phyloP scores from a whole-genome alignment of 208 protist species.

The Crithidia acanthocephali region DNA sequence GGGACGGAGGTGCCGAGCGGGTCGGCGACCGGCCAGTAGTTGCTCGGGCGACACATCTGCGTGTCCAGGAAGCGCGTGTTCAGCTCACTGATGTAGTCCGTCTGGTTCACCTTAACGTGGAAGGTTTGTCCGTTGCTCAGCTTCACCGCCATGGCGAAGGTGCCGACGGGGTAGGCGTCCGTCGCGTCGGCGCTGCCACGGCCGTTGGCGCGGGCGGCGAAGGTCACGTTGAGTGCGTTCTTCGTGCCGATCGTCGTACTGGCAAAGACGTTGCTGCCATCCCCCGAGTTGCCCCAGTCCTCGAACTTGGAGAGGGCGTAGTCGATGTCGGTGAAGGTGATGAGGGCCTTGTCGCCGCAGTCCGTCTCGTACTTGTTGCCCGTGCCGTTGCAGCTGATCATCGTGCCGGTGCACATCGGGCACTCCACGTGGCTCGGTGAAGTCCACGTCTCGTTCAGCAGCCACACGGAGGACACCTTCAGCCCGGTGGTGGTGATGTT shows the following conservation, averaged over 20 bases:
- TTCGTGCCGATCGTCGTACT: conserved; percentile 39
- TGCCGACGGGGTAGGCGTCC: conserved; percentile 49
- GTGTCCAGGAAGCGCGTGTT: conserved; percentile 55
- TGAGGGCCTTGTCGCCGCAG: conserved; percentile 53
- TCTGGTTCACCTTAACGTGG: conserved; percentile 68
- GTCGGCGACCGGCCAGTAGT: conserved; percentile 86
- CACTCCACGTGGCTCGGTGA: conserved; percentile 56
- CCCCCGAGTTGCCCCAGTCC: conserved; percentile 5
- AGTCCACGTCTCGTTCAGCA: conserved; percentile 67
- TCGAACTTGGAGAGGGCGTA: conserved; percentile 34
- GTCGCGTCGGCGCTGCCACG: conserved; percentile 36
- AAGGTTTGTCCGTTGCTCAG: conserved; percentile 50
- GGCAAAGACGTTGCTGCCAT: conserved; percentile 37
- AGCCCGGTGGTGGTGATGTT: conserved; percentile 32
- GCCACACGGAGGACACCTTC: conserved; percentile 27
- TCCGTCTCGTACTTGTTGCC: conserved; percentile 56
- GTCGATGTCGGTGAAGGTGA: conserved; percentile 56
- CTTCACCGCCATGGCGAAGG: conserved; percentile 54
- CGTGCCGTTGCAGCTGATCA: conserved; percentile 53
- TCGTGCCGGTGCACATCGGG: conserved; percentile 72
- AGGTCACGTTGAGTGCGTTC: conserved; percentile 52
- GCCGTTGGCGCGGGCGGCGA: conserved; percentile 66
- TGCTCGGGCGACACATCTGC: conserved; percentile 61
- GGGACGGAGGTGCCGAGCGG: conserved; percentile 75
- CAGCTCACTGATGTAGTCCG: conserved; percentile 76